Conservation (phyloP, 768 basidiomycete species). For the Psilocybe subaeruginosa region DNA sequence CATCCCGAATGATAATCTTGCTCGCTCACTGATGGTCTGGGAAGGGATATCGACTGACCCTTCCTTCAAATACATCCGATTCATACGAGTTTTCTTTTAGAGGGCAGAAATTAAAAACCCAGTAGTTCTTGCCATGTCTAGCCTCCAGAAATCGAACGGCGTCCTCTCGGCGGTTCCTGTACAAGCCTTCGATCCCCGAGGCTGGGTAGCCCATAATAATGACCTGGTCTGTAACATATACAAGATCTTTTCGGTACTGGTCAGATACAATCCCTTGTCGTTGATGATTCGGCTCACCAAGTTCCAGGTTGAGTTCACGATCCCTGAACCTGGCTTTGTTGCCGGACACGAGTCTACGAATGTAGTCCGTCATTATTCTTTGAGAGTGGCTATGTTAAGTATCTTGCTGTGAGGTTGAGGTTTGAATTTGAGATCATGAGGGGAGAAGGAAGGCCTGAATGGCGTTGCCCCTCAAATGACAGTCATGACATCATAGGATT, state of each 20-base stretch:
- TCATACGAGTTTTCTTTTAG: constrained; percentile 81
- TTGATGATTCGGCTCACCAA: constrained; percentile 46
- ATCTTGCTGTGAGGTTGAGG: no score
- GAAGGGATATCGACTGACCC: constrained; percentile 85
- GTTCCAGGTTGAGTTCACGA: constrained; percentile 64
- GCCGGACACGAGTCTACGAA: constrained; percentile 80
- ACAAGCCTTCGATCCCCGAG: constrained; percentile 73
- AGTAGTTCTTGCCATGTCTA: constrained; percentile 76
- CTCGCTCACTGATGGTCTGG: constrained; percentile 84
- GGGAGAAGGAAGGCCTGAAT: no score
- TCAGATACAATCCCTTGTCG: not conserved
- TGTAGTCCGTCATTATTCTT: constrained; percentile 57
- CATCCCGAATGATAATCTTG: not conserved
- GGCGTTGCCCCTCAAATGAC: not conserved
- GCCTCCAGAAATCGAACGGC: constrained; percentile 75
- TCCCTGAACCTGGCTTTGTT: constrained; percentile 80
- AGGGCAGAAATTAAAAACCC: constrained; percentile 92
- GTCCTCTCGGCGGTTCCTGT: constrained; percentile 79
- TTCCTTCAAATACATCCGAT: constrained; percentile 63
- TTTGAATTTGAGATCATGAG: no score
- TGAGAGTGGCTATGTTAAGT: no score
- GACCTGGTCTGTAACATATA: constrained; percentile 73
- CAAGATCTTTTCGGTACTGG: constrained; percentile 43
- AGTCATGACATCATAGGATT: not conserved
- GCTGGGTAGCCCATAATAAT: constrained; percentile 90